Base-by-base conservation (phyloP, 306 rosid species). In the Dalbergia cochinchinensis region DNA sequence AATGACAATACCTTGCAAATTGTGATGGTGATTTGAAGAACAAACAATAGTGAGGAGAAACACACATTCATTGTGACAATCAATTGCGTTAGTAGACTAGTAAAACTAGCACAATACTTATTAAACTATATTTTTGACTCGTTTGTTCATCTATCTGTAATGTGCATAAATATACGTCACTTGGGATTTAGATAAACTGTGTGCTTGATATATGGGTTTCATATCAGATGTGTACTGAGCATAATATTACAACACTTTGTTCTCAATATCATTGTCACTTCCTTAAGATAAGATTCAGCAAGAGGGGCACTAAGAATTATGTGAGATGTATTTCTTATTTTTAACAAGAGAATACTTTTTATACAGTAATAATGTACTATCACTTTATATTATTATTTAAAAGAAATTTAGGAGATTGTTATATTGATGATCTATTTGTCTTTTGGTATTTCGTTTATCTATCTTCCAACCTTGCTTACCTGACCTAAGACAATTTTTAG, bases 61-160 rank as follows among this genome's bases (percentile, higher is more conserved):
- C 66, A 78, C 66, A 77, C 53, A 86, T 87, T 78, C 74, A 84
- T 84, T 81, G 82, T 82, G 78, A 73, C 22, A 64, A 80, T 82
- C 74, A 63, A 22, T 77, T 86, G 82, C 83, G 83, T 69, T 77
- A 74, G 79, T 77, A 78, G 82, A 75, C 83, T 59, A 80, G 80
- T 63, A 73, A 63, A 64, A 76, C 71, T 47, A 14, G 70, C 60
- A 51, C 35, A 83, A 7, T 78, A 35, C 20, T 55, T 59, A 39
- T 73, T 62, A 51, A 74, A 74, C 76, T 63, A 58, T 74, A 31
- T 74, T 62, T 62, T 78, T 59, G 61, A 67, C 78, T 45, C 50
- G 48, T 74, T 73, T 67, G 50, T 78, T 1, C 53, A 26, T 71
- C 19, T 64, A 26, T 63, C 20, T 71, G 14, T 71, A 60, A 63